Conservation (phyloP, 2,329 filamentous ascomycete species). For the Microsporum audouinii region DNA sequence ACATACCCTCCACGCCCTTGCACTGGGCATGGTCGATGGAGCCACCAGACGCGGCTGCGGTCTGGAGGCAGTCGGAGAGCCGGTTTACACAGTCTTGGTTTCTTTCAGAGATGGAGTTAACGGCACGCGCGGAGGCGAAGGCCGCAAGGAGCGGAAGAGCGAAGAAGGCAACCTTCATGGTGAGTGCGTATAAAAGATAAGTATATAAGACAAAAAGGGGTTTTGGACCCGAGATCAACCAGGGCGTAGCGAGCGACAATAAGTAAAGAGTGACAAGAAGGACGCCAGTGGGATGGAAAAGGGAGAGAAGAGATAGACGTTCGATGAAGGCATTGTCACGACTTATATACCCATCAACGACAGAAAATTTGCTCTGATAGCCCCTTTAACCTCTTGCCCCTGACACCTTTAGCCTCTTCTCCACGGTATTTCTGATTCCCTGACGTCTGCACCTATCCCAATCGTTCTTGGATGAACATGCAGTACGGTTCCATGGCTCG, state of each 20-base stretch:
- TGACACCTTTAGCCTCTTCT: not conserved
- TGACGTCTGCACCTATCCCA: not conserved
- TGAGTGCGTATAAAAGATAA: not conserved
- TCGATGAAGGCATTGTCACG: not conserved
- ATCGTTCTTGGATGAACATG: not conserved
- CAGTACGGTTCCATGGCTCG: not conserved
- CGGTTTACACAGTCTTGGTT: not conserved
- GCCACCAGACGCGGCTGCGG: not conserved
- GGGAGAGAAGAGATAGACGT: not conserved
- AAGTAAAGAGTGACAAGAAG: not conserved
- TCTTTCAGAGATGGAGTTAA: not conserved
- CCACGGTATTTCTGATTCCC: not conserved
- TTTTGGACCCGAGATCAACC: not conserved
- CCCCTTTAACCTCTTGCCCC: not conserved
- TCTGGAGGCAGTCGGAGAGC: not conserved
- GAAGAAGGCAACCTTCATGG: constrained; percentile 1
- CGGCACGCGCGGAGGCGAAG: not conserved
- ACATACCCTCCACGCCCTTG: not conserved
- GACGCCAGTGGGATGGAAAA: not conserved
- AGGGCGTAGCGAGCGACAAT: not conserved
- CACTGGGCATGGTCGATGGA: not conserved
- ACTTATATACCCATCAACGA: not conserved
- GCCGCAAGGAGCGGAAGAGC: constrained; percentile 2
- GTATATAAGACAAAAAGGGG: not conserved
- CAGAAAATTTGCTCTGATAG: not conserved